Evolutionary conservation across 495 filamentous ascomycete genomes (phyloP), one percentile per base, ranked within the genome.

Genomic region (Neurospora discreta): DNA sequence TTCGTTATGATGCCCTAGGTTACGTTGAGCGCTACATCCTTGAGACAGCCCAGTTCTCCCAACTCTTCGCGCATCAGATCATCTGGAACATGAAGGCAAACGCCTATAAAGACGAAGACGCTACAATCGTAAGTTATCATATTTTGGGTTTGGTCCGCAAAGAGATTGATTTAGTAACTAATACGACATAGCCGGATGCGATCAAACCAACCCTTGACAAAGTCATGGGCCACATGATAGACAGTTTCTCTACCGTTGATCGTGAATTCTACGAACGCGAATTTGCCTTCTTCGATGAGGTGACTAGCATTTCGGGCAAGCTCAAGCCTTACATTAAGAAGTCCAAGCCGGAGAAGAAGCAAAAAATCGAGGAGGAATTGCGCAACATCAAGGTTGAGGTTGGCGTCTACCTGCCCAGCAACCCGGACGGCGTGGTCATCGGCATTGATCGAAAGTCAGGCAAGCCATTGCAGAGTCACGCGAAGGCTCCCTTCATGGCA

Each of bases 51-150:
- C 94, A 95, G 75, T 92, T 95, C 76, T 98, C 95, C 33, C 96
- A 98, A 78, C 83, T 98, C 1, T 99, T 99, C 79, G 94, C 96
- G 8, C 96, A 99, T 80, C 96, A 99, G 73, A 98, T 99, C 73
- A 98, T 99, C 73, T 99, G 96, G 96, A 99, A 98, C 78, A 99
- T 99, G 91, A 98, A 97, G 78, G 96, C 96, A 26, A 99, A 99
- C 79, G 90, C 94, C 3, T 99, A 93, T 83, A 98, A 97, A 80
- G 96, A 99, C 76, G 94, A 99, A 74, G 93, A 98, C 73, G 92
- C 91, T 69, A 87, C 90, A 75, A 88, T 96, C 75, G 92, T 95
- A 86, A 89, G 91, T 82, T 18, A 30, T 15, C 10, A n/a, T 38
- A 16, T 18, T 7, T 13, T n/a, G 5, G 13, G 3, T 36, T 23